Percentiles rank a stretch among this genome's conserved stretches.
Conservation (phyloP, 371 early-diverging fungal species). For the Apophysomyces variabilis region DNA sequence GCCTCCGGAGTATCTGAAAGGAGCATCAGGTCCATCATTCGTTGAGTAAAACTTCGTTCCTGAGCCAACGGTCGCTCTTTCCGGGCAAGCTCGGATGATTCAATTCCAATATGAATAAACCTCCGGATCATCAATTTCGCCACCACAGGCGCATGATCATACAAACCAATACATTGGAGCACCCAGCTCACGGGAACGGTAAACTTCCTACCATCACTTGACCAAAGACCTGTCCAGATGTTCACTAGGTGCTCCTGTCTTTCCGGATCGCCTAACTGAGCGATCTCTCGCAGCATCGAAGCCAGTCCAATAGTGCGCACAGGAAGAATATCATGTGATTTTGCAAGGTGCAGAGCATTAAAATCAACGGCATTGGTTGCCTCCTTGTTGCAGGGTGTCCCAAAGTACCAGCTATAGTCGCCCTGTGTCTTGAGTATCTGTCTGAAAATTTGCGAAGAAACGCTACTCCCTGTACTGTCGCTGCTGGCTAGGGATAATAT, state of each 20-base stretch:
- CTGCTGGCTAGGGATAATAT: constrained; percentile 28
- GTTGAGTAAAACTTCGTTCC: constrained; percentile 16
- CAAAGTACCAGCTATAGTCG: constrained; percentile 47
- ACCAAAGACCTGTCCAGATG: constrained; percentile 39
- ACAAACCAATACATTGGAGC: constrained; percentile 40
- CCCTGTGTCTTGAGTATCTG: constrained; percentile 35
- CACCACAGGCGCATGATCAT: constrained; percentile 45
- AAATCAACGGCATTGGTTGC: constrained; percentile 14
- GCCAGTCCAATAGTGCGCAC: constrained; percentile 36
- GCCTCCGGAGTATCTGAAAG: constrained; percentile 41
- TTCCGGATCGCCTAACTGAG: constrained; percentile 25
- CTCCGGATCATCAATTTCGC: constrained; percentile 40
- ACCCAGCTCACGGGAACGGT: constrained; percentile 41
- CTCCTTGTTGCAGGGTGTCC: constrained; percentile 24
- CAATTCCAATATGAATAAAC: constrained; percentile 26
- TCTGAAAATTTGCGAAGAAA: constrained; percentile 32
- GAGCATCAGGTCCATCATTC: constrained; percentile 42
- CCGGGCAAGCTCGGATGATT: not conserved
- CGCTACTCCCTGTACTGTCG: constrained; percentile 19
- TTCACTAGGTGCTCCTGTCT: constrained; percentile 28
- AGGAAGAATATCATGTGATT: constrained; percentile 30
- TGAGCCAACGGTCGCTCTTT: not conserved
- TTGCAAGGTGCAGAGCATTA: constrained; percentile 23
- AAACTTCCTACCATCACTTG: constrained; percentile 13
- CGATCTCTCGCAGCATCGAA: constrained; percentile 38